Evolutionary conservation across 2,329 filamentous ascomycete genomes (phyloP).

Genomic region (Curvularia lunata): DNA sequence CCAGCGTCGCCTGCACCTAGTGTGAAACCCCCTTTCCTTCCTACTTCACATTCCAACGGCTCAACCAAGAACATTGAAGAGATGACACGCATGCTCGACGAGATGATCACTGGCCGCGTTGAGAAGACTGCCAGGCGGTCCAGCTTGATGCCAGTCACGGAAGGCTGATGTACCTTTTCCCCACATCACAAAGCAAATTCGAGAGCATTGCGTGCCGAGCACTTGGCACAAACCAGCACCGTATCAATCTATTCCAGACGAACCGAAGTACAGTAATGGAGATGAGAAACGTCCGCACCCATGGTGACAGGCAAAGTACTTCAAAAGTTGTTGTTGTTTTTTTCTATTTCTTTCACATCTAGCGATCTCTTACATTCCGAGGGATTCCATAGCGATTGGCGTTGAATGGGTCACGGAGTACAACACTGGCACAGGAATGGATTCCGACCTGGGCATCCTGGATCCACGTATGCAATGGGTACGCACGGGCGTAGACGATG

Average conservation of each 20-base stretch:
- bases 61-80: constrained; percentile 77
- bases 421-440: constrained; percentile 20
- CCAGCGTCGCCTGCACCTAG: constrained; percentile 29
- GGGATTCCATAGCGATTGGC: constrained; percentile 23
- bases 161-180: constrained; percentile 22
- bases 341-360: constrained; percentile 3
- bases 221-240: constrained; percentile 10
- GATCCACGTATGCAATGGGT: constrained; percentile 4
- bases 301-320: constrained; percentile 18
- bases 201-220: constrained; percentile 8
- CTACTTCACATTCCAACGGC: constrained; percentile 30
- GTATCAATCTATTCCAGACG: constrained; percentile 8
- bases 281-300: constrained; percentile 28
- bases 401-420: constrained; percentile 19
- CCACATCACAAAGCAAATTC: constrained; percentile 9
- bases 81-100: constrained; percentile 90
- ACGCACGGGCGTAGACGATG: constrained; percentile 4
- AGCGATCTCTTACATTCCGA: constrained; percentile 11
- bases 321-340: constrained; percentile 5
- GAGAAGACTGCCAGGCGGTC: constrained; percentile 61
- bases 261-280: constrained; percentile 33
- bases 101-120: constrained; percentile 90
- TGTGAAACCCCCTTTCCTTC: constrained; percentile 17
- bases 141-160: constrained; percentile 35
- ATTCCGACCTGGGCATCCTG: constrained; percentile 6